Base-by-base conservation (phyloP, 129 eudicot species). In the Silybum marianum region DNA sequence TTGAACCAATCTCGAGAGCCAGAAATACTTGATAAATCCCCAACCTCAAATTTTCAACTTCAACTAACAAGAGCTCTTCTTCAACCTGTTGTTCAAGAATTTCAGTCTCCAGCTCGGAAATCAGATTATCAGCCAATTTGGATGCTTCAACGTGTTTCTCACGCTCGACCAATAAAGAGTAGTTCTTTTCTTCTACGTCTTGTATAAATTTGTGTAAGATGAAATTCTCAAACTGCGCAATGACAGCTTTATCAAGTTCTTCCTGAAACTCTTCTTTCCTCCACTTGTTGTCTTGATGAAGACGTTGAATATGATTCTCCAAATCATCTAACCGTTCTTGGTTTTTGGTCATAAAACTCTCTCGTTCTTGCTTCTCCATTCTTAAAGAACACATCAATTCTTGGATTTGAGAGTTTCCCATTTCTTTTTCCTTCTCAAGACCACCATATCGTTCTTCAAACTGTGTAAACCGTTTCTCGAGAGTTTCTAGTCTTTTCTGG, bases 71-170 rank as follows among this genome's bases (percentile, higher is more conserved):
- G 39, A 93, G 83, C 71, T 93, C 99, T 76, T 91, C 91, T 88
- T 96, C 99, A 10, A 93, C 95, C 82, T 93, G 91, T 62, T 93
- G 98, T 85, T 93, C 97, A 7, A 96, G 93, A 83, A 87, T 92
- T 76, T 96, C 98, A 21, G 86, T 87, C 90, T 93, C 98, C 36
- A 96, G 88, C 87, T 96, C 99, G 0, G 90, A 84, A 72, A 96
- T 91, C 86, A 93, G 40, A 48, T 88, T 85, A 70, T 96, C 97
- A 0, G 97, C 86, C 78, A 90, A 83, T 78, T 96, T 96, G 5
- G 98, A 89, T 14, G 92, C 92, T 69, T 89, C 91, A 0, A 88
- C 86, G 26, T 96, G 98, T 83, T 88, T 91, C 75, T 93, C 95
- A 26, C 91, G 86, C 81, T 93, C 98, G 0, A 86, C 71, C 71